Base-by-base conservation (phyloP, 768 basidiomycete genomes). In the Agaricus subrufescens region DNA sequence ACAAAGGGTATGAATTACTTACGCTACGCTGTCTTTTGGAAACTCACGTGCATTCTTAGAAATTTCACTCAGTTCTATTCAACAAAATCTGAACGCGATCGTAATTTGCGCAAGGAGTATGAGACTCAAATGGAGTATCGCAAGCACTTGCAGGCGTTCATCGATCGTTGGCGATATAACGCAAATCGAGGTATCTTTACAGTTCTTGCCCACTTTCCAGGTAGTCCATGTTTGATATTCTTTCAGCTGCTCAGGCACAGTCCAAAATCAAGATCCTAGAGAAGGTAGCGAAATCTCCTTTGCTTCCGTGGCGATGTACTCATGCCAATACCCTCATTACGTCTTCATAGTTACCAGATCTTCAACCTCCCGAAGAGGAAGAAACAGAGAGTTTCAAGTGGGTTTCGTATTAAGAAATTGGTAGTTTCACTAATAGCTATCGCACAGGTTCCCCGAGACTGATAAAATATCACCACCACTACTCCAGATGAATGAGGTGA, bases 1-100 rank as follows among this genome's bases (percentile, higher is more conserved):
- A 95, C 77, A 97, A 98, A 75, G 97, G 96, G 85, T 89, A 64
- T 27, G 74, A 61, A n/a, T 39, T 4, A 11, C 3, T 23, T 19
- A 19, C 19, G 19, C 34, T 14, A 15, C 30, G 3, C 45, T 40
- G 58, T 14, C 26, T 7, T 27, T 46, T 2, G 56, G 9, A 58
- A 53, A 43, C 64, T 52, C 26, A 58, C 15, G 10, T 4, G 29
- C 6, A 8, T 25, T 45, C 42, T 37, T 61, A 92, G 90, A 56
- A 98, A 98, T 74, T 99, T 98, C 71, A 86, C 91, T 1, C 95
- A 98, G 69, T 98, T 99, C 80, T 98, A 99, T 68, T 95, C 96
- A 1, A 98, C 96, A 23, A 98, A 98, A 73, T 91, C 89, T 3
- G 97, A 98, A 66, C 87, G 97, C 27, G 90, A 94, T 63, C 85